Base-by-base conservation (phyloP, 2,329 filamentous ascomycete genomes). In the Pseudogymnoascus sp. region DNA sequence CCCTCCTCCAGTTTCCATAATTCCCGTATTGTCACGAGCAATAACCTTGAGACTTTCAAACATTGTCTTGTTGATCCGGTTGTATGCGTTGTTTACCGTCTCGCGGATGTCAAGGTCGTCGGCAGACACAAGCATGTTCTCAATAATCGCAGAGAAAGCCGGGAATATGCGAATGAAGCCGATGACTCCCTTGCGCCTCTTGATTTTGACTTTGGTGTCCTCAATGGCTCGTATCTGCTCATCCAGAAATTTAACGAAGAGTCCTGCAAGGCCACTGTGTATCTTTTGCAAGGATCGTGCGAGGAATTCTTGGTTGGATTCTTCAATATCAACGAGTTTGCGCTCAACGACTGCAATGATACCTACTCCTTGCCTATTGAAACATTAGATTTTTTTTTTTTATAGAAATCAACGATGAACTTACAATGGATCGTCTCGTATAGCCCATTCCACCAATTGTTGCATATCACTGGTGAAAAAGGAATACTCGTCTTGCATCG, bases 121-220 rank as follows among this genome's bases (percentile, higher is more conserved):
- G 8, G 81, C 77, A 17, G 81, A 80, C 0, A 82, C 78, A 57
- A 96, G 82, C 85, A 96, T 93, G 71, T 88, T 92, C 76, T 97
- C 93, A 1, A 97, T 84, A 0, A 89, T 87, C 1, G 84, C 77
- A n/a, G 87, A 87, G 76, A 97, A 97, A 65, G 87, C 80, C 0
- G 93, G 95, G 79, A 97, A 97, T 42, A 93, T 88, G 67, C 91
- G 90, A 79, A 97, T 93, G 75, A 97, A 97, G 15, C 88, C 87
- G 70, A 97, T 97, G 64, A 99, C 91, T 10, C 95, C 93, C 78
- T 96, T 97, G 69, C 95, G 89, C 80, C 97, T 97, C 80, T 96
- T 97, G 77, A 97, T 92, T 80, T 97, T 97, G 75, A 99, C 93
- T 77, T 97, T 97, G 40, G 93, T 97, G 66, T 97, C 95, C 76